phyloP scores from a whole-genome alignment of 352 stramenopile genomes.

The Phytophthora tentaculata region DNA sequence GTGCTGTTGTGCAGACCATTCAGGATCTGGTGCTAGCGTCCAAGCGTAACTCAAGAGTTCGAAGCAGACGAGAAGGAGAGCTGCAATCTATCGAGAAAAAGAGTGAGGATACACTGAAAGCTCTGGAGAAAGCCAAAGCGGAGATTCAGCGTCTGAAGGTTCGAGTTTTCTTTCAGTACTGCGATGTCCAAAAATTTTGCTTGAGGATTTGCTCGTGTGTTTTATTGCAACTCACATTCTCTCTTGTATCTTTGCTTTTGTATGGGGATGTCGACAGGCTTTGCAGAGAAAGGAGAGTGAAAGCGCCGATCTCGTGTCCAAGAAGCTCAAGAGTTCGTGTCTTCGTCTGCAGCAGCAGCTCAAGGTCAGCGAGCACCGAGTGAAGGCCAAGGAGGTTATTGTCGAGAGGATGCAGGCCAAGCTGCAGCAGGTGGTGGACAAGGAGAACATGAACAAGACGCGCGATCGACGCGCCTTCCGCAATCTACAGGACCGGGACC shows the following conservation, averaged over 20 bases:
- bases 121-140: conserved; percentile 55
- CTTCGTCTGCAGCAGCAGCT: conserved; percentile 83
- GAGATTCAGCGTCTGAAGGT: conserved; percentile 72
- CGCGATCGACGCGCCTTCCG: conserved; percentile 67
- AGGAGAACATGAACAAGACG: conserved; percentile 65
- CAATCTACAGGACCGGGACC: conserved; percentile 72
- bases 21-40: conserved; percentile 79
- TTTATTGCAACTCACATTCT: conserved; percentile 6
- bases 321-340: conserved; percentile 67
- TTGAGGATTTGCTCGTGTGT: conserved; percentile 10
- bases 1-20: conserved; percentile 56
- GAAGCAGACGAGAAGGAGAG: conserved; percentile 52
- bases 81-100: conserved; percentile 59
- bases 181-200: conserved; percentile 14
- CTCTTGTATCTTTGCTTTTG: conserved; percentile 11
- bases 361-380: conserved; percentile 86
- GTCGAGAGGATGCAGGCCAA: conserved; percentile 86
- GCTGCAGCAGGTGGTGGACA: conserved; percentile 79
- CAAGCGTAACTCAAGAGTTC: conserved; percentile 62
- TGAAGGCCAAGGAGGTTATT: conserved; percentile 87
- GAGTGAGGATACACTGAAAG: conserved; percentile 43
- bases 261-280: conserved; percentile 32
- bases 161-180: conserved; percentile 2
- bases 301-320: conserved; percentile 51
- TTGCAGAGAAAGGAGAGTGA: conserved; percentile 58